Percentiles rank a stretch among this genome's conserved stretches.
Conservation (phyloP, 305 asterid genomes). For the Nicotiana rustica region DNA sequence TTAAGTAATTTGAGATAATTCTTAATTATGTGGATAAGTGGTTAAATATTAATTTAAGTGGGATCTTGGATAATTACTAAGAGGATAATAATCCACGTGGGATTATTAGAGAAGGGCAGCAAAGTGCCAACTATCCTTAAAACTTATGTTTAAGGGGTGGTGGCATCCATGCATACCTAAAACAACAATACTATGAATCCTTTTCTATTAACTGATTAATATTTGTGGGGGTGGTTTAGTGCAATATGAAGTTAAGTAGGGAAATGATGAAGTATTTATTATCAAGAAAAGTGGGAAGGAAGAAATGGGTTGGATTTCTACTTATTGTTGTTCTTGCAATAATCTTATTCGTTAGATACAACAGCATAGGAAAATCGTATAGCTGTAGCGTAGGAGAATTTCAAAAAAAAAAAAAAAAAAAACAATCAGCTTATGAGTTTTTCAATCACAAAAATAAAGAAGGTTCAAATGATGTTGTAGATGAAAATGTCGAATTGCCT, state of each 20-base stretch:
- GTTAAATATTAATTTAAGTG: too few relatives aligned
- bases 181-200: too few relatives aligned
- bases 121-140: too few relatives aligned
- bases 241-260: neutral
- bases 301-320: constrained; percentile 79
- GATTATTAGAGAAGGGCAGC: too few relatives aligned
- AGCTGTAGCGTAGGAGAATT: constrained; percentile 54
- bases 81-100: too few relatives aligned
- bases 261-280: constrained; percentile 29
- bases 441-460: constrained; percentile 56
- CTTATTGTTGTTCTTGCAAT: constrained; percentile 62
- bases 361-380: constrained; percentile 56
- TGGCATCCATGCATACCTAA: too few relatives aligned
- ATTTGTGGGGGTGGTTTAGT: too few relatives aligned
- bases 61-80: too few relatives aligned
- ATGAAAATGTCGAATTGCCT: constrained; percentile 37
- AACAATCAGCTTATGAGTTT: constrained; percentile 70
- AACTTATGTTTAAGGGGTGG: too few relatives aligned
- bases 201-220: too few relatives aligned
- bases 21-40: too few relatives aligned
- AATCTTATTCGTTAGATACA: constrained; percentile 61
- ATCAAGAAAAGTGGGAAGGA: constrained; percentile 53
- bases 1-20: too few relatives aligned
- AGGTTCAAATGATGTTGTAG: constrained; percentile 31
- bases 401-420: constrained; percentile 38